A percentile compares a stretch with the other conserved stretches of the same genome.
phyloP scores from a whole-genome alignment of 257 asterid species.

The Cordia subcordata region DNA sequence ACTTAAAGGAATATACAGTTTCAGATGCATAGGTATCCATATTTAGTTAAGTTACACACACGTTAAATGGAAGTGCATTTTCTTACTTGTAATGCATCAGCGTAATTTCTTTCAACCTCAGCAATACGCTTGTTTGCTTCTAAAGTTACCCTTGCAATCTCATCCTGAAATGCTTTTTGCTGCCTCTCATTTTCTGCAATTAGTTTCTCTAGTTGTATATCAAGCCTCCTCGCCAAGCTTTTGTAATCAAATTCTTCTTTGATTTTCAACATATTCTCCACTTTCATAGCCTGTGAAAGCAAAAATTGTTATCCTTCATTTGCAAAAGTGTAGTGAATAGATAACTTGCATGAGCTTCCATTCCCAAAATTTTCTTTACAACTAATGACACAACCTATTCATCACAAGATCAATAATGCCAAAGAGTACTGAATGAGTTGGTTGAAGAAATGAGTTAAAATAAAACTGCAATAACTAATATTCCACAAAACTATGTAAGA shows the following conservation, averaged over 20 bases:
- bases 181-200: slow-evolving; percentile 81
- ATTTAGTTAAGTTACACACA: neutral
- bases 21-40: neutral
- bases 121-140: slow-evolving; percentile 64
- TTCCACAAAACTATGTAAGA: too few relatives aligned
- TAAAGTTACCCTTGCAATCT: slow-evolving; percentile 52
- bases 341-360: neutral
- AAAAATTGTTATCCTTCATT: neutral
- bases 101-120: slow-evolving; percentile 56
- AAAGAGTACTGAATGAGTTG: too few relatives aligned
- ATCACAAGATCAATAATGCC: too few relatives aligned
- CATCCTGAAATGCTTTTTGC: slow-evolving; percentile 63
- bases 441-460: too few relatives aligned
- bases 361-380: too few relatives aligned
- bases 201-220: slow-evolving; percentile 63
- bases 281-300: slow-evolving; percentile 77
- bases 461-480: too few relatives aligned
- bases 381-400: too few relatives aligned
- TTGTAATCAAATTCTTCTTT: slow-evolving; percentile 88
- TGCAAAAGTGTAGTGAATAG: neutral
- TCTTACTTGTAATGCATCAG: slow-evolving; percentile 63
- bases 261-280: slow-evolving; percentile 79
- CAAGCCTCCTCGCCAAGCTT: slow-evolving; percentile 82
- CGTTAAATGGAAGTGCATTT: neutral
- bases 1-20: too few relatives aligned